Conservation (phyloP, 805 yeast species). For the Lachancea quebecensis region DNA sequence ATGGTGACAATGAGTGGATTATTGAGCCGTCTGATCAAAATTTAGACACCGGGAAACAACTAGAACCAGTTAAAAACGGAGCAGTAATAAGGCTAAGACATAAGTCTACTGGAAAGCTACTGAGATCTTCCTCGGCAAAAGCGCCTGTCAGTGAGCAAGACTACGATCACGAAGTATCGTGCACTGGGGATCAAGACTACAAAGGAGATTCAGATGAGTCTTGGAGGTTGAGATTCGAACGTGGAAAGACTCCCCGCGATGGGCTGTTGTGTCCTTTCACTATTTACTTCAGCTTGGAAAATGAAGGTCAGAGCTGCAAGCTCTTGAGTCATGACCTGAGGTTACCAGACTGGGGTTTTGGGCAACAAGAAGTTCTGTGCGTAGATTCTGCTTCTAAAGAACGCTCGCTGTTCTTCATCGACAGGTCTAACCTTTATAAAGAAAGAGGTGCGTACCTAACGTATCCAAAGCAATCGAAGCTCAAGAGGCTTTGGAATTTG, state of each 20-base stretch:
- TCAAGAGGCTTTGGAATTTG: slow-evolving; percentile 11
- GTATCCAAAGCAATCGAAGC: slow-evolving; percentile 11
- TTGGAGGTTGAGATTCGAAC: slow-evolving; percentile 53
- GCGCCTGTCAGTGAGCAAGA: slow-evolving; percentile 92
- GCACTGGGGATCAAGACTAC: slow-evolving; percentile 56
- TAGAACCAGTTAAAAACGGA: slow-evolving; percentile 43
- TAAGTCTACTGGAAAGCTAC: slow-evolving; percentile 53
- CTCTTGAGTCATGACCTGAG: slow-evolving; percentile 65
- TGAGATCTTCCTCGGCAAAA: slow-evolving; percentile 59
- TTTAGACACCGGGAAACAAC: slow-evolving; percentile 22
- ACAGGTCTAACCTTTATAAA: slow-evolving; percentile 30
- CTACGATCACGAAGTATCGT: slow-evolving; percentile 76
- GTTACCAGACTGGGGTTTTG: slow-evolving; percentile 79
- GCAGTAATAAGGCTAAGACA: slow-evolving; percentile 65
- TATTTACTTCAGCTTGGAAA: slow-evolving; percentile 59
- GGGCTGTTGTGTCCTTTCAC: slow-evolving; percentile 22
- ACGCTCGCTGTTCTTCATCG: slow-evolving; percentile 70
- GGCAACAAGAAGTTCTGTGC: slow-evolving; percentile 86
- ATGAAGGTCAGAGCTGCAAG: slow-evolving; percentile 59
- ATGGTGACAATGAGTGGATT: slow-evolving; percentile 65
- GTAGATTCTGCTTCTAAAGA: slow-evolving; percentile 62
- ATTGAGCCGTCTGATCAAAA: slow-evolving; percentile 39
- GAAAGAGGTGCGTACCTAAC: slow-evolving; percentile 19
- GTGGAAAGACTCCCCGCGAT: slow-evolving; percentile 26
- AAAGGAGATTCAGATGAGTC: slow-evolving; percentile 63